phyloP scores from a whole-genome alignment of 1,284 basidiomycete species.

The Cerioporus squamosus region DNA sequence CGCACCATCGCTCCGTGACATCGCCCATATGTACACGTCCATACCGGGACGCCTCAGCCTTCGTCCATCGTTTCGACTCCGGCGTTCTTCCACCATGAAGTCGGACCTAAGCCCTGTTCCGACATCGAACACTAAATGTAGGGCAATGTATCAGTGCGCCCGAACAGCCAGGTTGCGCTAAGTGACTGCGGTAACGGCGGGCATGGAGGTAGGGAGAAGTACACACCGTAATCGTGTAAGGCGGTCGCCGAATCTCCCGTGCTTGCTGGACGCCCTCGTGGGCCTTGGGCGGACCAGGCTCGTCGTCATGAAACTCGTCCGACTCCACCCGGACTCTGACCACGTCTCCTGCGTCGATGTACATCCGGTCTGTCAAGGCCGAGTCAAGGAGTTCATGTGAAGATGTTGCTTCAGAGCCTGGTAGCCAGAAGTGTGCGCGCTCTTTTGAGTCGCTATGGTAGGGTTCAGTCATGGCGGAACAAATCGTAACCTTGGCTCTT shows the following conservation, averaged over 20 bases:
- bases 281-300: constrained; percentile 84
- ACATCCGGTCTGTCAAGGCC: constrained; percentile 74
- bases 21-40: not conserved
- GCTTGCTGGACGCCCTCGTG: constrained; percentile 64
- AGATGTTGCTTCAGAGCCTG: constrained; percentile 58
- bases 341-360: constrained; percentile 83
- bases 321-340: constrained; percentile 89
- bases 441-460: constrained; percentile 77
- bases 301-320: constrained; percentile 90
- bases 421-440: constrained; percentile 83
- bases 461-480: not conserved
- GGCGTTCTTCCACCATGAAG: constrained; percentile 71
- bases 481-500: constrained; percentile 32
- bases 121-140: constrained; percentile 78
- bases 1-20: too few relatives aligned
- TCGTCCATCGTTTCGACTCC: constrained; percentile 45
- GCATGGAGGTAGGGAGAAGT: not conserved
- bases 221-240: constrained; percentile 79
- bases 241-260: constrained; percentile 60
- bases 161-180: not conserved
- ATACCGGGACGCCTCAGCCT: constrained; percentile 25
- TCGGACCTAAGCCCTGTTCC: constrained; percentile 86
- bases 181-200: not conserved
- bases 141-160: not conserved
- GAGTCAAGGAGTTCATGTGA: constrained; percentile 73